Evolutionary conservation across 2,329 filamentous ascomycete genomes (phyloP).

Genomic region (Fusarium chlamydosporum): DNA sequence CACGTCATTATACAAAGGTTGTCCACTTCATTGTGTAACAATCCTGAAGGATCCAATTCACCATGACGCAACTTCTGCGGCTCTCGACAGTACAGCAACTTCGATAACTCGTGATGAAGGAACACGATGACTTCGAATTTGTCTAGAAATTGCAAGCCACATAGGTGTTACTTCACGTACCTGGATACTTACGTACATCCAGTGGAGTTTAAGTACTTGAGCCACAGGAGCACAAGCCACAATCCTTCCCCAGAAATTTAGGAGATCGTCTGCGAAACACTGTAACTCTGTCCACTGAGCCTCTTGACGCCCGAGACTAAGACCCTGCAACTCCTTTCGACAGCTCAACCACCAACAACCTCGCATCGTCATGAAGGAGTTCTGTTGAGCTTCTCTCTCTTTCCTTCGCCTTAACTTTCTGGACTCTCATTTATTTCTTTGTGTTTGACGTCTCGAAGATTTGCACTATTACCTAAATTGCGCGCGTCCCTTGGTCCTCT

Average conservation of each 20-base stretch:
- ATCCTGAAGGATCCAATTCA: neutral
- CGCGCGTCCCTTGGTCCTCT: slow-evolving; percentile 39
- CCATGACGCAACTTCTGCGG: neutral
- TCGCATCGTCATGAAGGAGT: slow-evolving; percentile 34
- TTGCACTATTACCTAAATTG: slow-evolving; percentile 14
- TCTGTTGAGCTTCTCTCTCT: slow-evolving; percentile 28
- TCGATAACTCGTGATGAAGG: neutral
- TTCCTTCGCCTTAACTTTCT: neutral
- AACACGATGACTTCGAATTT: neutral
- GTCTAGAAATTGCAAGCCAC: slow-evolving; percentile 3
- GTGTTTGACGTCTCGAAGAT: slow-evolving; percentile 1
- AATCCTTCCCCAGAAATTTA: slow-evolving; percentile 39
- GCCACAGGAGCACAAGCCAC: slow-evolving; percentile 35
- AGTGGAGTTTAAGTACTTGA: slow-evolving; percentile 21
- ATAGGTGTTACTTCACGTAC: neutral
- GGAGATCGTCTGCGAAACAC: slow-evolving; percentile 23
- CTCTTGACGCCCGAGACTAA: slow-evolving; percentile 29
- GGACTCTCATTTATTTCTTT: slow-evolving; percentile 12
- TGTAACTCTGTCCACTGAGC: slow-evolving; percentile 40
- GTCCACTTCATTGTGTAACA: neutral
- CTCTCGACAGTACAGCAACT: neutral
- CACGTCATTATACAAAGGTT: neutral
- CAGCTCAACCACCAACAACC: slow-evolving; percentile 26
- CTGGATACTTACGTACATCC: neutral
- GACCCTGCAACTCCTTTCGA: slow-evolving; percentile 47